Evolutionary conservation across 495 filamentous ascomycete species (phyloP).

Genomic region (Xylaria castorea): DNA sequence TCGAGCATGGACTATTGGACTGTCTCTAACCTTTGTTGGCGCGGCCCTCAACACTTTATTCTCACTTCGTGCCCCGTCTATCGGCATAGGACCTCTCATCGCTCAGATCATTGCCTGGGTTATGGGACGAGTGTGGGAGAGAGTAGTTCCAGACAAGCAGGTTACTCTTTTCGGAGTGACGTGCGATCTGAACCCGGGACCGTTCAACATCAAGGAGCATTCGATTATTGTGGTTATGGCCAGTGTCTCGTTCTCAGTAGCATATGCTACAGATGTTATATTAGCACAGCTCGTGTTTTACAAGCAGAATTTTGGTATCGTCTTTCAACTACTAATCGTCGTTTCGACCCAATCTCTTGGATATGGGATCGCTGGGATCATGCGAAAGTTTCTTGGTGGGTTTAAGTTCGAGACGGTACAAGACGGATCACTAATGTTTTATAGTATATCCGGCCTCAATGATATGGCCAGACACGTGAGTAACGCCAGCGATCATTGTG

Average conservation of each 20-base stretch:
- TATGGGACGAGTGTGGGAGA: constrained; percentile 63
- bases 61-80: constrained; percentile 69
- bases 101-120: constrained; percentile 77
- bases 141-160: constrained; percentile 56
- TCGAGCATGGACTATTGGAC: constrained; percentile 74
- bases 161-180: constrained; percentile 62
- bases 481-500: neutral
- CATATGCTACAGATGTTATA: constrained; percentile 73
- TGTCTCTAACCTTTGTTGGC: constrained; percentile 68
- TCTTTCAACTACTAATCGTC: constrained; percentile 71
- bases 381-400: constrained; percentile 55
- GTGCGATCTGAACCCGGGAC: constrained; percentile 70
- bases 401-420: neutral
- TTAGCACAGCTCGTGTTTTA: constrained; percentile 71
- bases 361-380: constrained; percentile 75
- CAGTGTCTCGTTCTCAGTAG: constrained; percentile 64
- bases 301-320: constrained; percentile 68
- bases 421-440: constrained; percentile 25
- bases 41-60: constrained; percentile 75
- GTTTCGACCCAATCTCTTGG: constrained; percentile 77
- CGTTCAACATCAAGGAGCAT: constrained; percentile 85
- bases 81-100: constrained; percentile 70
- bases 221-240: constrained; percentile 80
- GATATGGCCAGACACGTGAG: constrained; percentile 68
- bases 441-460: constrained; percentile 69